Evolutionary conservation across 2,329 filamentous ascomycete species (phyloP), one percentile per base, ranked within the genome.

Genomic region (Aspergillus calidoustus): DNA sequence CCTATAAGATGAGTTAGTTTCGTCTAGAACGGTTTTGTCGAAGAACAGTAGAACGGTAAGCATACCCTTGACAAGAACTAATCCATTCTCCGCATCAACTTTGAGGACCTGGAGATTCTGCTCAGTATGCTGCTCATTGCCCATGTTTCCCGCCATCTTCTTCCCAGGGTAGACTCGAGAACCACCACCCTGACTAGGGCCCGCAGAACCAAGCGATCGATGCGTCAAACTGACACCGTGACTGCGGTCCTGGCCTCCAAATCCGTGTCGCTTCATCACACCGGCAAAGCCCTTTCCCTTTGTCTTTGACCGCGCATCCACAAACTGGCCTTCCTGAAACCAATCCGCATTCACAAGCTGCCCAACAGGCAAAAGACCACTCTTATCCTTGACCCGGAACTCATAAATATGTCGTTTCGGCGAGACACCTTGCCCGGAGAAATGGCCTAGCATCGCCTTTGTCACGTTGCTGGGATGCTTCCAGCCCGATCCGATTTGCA

Each of bases 101-200:
- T 92, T 89, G 76, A 99, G 81, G 57, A 99, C 88, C 79, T 90
- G 91, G 70, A 98, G 81, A 79, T 96, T 97, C 84, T 97, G 93
- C 61, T 95, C 85, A 52, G 95, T 99, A 59, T 93, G 91, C 68
- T 87, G 88, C 78, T 96, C 86, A 67, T 90, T 91, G 66, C 95
- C 95, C 95, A 99, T 98, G 62, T 92, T 88, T 59, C 95, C 95
- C 3, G 95, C 88, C 95, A 99, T 99, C 81, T 93, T 95, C 87
- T 99, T 99, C 63, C 95, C 95, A 0, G 95, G 95, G 74, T 93
- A 82, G 25, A 99, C 94, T 79, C 95, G 88, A 65, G 92, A 96
- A 80, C 95, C 95, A 75, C 91, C 89, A 67, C 95, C 95, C 80
- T 99, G 95, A 69, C 90, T 91, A 63, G 91, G 92, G 76, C 95